Evolutionary conservation across 441 rosid genomes (phyloP).

Genomic region (Gossypium davidsonii): DNA sequence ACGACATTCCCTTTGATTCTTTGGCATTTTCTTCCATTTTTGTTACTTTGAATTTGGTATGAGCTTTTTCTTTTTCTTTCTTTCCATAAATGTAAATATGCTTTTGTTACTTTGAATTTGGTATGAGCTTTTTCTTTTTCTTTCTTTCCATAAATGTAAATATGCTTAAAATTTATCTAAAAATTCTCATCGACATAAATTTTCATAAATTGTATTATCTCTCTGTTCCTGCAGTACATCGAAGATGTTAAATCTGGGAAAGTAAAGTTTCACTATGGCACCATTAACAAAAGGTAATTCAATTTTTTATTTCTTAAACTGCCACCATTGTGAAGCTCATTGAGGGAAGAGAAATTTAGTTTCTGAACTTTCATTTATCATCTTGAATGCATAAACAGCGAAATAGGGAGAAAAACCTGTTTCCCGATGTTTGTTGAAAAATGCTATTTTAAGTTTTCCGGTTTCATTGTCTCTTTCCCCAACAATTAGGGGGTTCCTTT

Average conservation of each 20-base stretch:
- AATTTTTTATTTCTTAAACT: not conserved
- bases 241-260: conserved; percentile 67
- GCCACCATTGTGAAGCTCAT: not conserved
- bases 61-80: too few species aligned
- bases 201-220: conserved; percentile 1
- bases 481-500: not conserved
- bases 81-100: too few species aligned
- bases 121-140: conserved; percentile 32
- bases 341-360: not conserved
- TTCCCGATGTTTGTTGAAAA: not conserved
- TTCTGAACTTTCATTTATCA: not conserved
- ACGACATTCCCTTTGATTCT: conserved; percentile 84
- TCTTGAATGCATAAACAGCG: not conserved
- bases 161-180: not conserved
- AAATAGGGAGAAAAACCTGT: not conserved
- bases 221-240: conserved; percentile 46
- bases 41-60: too few species aligned
- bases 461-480: not conserved
- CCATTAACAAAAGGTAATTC: conserved; percentile 70
- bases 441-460: not conserved
- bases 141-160: not conserved
- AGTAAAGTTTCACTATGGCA: conserved; percentile 76
- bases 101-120: conserved; percentile 65
- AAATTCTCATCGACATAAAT: not conserved
- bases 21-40: conserved; percentile 82